Percentiles rank a stretch among this genome's conserved stretches.
These are phyloP conservation scores for Colletotrichum incanum DNA, from an alignment of 2,329 filamentous ascomycete species.

Conservation along the genomic window DNA sequence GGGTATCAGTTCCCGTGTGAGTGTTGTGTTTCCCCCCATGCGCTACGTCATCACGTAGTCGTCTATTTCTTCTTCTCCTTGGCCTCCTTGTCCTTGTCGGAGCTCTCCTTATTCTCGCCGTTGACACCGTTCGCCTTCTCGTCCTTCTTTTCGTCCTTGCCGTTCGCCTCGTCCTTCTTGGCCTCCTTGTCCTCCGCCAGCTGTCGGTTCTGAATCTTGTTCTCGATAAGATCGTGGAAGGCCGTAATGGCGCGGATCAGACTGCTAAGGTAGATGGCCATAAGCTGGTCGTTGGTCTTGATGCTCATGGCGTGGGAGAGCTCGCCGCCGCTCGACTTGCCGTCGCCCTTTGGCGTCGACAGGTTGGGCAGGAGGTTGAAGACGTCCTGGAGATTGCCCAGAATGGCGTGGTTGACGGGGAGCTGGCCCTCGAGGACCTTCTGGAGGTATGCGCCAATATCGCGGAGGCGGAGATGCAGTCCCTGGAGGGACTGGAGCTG, in stretches of 20 bases:
- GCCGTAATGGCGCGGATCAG: constrained; percentile 97
- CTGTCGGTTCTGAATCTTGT: constrained; percentile 99
- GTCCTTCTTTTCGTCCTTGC: constrained; percentile 74
- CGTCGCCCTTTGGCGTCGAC: constrained; percentile 82
- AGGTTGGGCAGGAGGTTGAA: constrained; percentile 99
- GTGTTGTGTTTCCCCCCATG: constrained; percentile 18
- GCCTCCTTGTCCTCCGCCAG: constrained; percentile 96
- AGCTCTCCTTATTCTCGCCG: constrained; percentile 64
- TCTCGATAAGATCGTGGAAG: constrained; percentile 99
- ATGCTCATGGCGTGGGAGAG: constrained; percentile 97
- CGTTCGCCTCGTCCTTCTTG: constrained; percentile 80
- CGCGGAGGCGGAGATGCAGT: constrained; percentile 91
- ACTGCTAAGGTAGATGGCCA: constrained; percentile 97
- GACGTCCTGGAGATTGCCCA: constrained; percentile 98
- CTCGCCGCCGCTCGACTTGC: constrained; percentile 79
- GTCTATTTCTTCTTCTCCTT: constrained; percentile 68
- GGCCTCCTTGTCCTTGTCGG: constrained; percentile 63
- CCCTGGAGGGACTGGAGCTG: constrained; percentile 98
- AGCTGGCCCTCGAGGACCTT: constrained; percentile 95
- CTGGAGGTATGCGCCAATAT: constrained; percentile 95
- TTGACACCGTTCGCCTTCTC: constrained; percentile 56
- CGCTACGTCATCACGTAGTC: constrained; percentile 9
- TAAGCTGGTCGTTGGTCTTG: constrained; percentile 99
- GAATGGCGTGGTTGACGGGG: constrained; percentile 96
- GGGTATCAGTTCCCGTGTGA: constrained; percentile 40